phyloP scores from a whole-genome alignment of 176 grass and related monocot species.

The Lolium perenne region DNA sequence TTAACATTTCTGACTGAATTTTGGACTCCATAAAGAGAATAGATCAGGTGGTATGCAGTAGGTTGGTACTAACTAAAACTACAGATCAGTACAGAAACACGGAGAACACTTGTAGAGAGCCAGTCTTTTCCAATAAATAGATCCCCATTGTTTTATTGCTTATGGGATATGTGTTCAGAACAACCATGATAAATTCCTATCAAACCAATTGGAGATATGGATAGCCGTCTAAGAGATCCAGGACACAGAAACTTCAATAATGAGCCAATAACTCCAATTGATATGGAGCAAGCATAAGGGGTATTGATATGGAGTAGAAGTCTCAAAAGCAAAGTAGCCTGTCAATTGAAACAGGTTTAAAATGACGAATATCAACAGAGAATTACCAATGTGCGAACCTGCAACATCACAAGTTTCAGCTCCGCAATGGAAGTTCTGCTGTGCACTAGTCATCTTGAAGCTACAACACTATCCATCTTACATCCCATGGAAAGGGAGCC shows the following conservation, averaged over 20 bases:
- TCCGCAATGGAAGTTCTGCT: constrained; percentile 24
- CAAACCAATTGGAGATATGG: constrained; percentile 11
- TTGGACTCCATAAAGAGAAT: not conserved
- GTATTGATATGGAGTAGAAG: constrained; percentile 16
- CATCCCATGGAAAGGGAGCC: constrained; percentile 19
- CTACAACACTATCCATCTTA: constrained; percentile 47
- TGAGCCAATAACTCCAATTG: not conserved
- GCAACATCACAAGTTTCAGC: constrained; percentile 36
- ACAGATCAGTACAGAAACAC: constrained; percentile 7
- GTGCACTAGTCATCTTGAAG: constrained; percentile 42
- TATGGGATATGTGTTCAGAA: constrained; percentile 1
- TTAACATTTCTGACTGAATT: not conserved
- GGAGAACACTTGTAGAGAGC: not conserved
- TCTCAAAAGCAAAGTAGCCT: not conserved
- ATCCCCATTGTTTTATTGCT: not conserved
- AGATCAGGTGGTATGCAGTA: not conserved
- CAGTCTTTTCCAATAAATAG: constrained; percentile 18
- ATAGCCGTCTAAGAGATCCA: not conserved
- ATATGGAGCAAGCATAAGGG: not conserved
- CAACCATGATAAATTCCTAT: not conserved
- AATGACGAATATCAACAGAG: constrained; percentile 34
- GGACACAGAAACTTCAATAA: constrained; percentile 17
- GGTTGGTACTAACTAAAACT: not conserved
- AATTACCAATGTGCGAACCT: not conserved
- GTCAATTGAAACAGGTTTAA: constrained; percentile 8